Conservation (phyloP, 306 rosid species). For the Neltuma alba region DNA sequence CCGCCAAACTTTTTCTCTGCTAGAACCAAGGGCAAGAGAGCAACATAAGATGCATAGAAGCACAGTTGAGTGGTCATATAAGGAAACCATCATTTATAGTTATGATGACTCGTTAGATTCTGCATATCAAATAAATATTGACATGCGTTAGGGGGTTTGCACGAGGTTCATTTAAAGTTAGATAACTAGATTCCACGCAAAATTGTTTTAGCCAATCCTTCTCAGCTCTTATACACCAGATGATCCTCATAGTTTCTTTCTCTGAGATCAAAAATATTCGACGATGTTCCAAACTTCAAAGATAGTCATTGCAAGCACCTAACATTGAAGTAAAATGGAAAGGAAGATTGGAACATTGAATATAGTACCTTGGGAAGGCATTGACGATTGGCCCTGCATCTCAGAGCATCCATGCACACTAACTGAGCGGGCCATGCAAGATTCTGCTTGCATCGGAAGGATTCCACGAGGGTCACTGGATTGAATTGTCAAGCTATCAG, state of each 20-base stretch:
- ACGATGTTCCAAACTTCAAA: not conserved
- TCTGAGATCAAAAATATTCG: not conserved
- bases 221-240: slow-evolving; percentile 21
- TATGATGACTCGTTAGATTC: slow-evolving; percentile 14
- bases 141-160: not conserved
- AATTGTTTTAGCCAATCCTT: slow-evolving; percentile 9
- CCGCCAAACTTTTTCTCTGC: slow-evolving; percentile 61
- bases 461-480: slow-evolving; percentile 54
- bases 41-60: slow-evolving; percentile 25
- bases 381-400: slow-evolving; percentile 64
- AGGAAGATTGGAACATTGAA: slow-evolving; percentile 26
- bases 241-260: not conserved
- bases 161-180: slow-evolving; percentile 2
- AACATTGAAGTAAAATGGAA: not conserved
- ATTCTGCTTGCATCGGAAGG: slow-evolving; percentile 54
- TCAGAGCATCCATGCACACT: slow-evolving; percentile 95
- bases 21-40: slow-evolving; percentile 27
- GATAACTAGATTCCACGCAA: not conserved
- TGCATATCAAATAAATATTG: not conserved
- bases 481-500: slow-evolving; percentile 53
- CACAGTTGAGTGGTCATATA: slow-evolving; percentile 17
- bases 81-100: slow-evolving; percentile 5
- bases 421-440: slow-evolving; percentile 85
- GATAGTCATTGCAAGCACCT: slow-evolving; percentile 15
- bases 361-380: slow-evolving; percentile 61